Evolutionary conservation across 1,139 yeast genomes (phyloP).

Genomic region (Debaryomyces subglobosus): DNA sequence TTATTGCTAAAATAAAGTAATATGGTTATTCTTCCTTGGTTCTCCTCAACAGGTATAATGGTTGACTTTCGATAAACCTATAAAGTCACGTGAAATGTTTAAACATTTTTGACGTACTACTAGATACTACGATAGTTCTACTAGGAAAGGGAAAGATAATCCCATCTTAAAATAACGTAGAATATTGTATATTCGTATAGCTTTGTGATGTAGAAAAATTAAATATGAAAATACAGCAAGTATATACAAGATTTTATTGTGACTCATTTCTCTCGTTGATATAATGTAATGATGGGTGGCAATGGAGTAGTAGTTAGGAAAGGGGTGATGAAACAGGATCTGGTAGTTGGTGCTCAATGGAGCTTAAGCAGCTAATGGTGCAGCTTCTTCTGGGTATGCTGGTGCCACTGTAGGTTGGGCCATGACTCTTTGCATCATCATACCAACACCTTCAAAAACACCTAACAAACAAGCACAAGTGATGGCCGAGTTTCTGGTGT

Average conservation of each 20-base stretch:
- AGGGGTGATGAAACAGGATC: background rate
- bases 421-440: conserved; percentile 89
- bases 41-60: background rate
- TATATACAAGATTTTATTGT: conserved; percentile 10
- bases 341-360: background rate
- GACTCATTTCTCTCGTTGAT: conserved; percentile 6
- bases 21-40: background rate
- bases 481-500: conserved; percentile 93
- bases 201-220: background rate
- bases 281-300: conserved; percentile 2
- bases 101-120: background rate
- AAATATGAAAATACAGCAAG: conserved; percentile 6
- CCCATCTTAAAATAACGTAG: background rate
- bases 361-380: conserved; percentile 50
- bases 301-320: background rate
- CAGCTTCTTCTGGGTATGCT: conserved; percentile 63
- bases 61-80: background rate
- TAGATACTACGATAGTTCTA: background rate
- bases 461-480: conserved; percentile 97
- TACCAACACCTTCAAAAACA: conserved; percentile 97
- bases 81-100: background rate
- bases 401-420: conserved; percentile 89
- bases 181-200: conserved; percentile 2
- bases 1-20: background rate
- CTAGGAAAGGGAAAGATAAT: background rate